Percentiles rank a stretch among this genome's conserved stretches.
Conservation (phyloP, 1,139 yeast species). For the Suhomyces taliae region DNA sequence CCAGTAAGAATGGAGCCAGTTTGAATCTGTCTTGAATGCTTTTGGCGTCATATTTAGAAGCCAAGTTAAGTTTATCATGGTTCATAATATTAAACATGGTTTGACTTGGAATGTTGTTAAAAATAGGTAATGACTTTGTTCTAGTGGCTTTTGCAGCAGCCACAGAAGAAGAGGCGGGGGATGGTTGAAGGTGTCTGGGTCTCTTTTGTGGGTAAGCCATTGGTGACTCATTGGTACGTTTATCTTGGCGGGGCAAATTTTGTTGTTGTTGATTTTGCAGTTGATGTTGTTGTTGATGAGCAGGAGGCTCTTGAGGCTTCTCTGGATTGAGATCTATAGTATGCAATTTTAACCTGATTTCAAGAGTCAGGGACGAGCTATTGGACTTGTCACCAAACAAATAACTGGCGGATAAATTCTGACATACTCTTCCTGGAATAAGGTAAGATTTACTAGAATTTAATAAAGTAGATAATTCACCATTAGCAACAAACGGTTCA, state of each 20-base stretch:
- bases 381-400: slow-evolving; percentile 46
- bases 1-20: slow-evolving; percentile 49
- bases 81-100: slow-evolving; percentile 43
- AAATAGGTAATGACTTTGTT: slow-evolving; percentile 62
- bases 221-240: slow-evolving; percentile 8
- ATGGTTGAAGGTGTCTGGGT: slow-evolving; percentile 4
- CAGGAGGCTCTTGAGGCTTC: slow-evolving; percentile 16
- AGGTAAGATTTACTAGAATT: slow-evolving; percentile 31
- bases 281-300: slow-evolving; percentile 1
- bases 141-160: slow-evolving; percentile 57
- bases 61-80: slow-evolving; percentile 42
- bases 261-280: slow-evolving; percentile 11
- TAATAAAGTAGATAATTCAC: slow-evolving; percentile 52
- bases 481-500: slow-evolving; percentile 76
- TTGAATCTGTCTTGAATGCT: slow-evolving; percentile 48
- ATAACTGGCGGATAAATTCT: slow-evolving; percentile 57
- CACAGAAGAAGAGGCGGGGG: slow-evolving; percentile 21
- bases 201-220: slow-evolving; percentile 10
- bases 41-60: slow-evolving; percentile 43
- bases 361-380: slow-evolving; percentile 57
- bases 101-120: slow-evolving; percentile 44
- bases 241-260: slow-evolving; percentile 1
- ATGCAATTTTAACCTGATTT: slow-evolving; percentile 61
- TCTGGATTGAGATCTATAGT: slow-evolving; percentile 27
- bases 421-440: slow-evolving; percentile 72